phyloP scores from a whole-genome alignment of 805 yeast species.

The Candida wancherniae region DNA sequence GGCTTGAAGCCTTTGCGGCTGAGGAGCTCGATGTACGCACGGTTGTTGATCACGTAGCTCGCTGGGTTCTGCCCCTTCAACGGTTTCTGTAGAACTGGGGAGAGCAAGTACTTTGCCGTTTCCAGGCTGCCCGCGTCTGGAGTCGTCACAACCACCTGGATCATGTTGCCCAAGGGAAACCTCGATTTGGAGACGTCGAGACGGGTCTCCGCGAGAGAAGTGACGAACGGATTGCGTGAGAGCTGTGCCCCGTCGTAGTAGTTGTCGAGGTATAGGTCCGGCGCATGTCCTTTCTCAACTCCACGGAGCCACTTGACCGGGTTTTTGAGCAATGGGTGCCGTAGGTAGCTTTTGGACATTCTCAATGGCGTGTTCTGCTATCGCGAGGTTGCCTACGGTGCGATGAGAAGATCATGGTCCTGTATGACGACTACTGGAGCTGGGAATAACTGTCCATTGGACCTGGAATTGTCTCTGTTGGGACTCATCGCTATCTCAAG shows the following conservation, averaged over 20 bases:
- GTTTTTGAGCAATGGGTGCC: slow-evolving; percentile 28
- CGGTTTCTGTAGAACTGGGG: slow-evolving; percentile 18
- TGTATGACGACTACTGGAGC: too few relatives aligned
- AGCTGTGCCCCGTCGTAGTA: slow-evolving; percentile 18
- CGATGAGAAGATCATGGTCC: too few relatives aligned
- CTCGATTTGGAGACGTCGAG: slow-evolving; percentile 20
- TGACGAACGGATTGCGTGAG: slow-evolving; percentile 26
- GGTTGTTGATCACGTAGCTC: slow-evolving; percentile 23
- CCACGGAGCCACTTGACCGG: slow-evolving; percentile 26
- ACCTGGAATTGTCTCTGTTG: too few relatives aligned
- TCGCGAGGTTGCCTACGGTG: too few relatives aligned
- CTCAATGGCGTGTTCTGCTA: not conserved
- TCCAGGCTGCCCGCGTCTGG: not conserved
- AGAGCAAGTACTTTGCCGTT: too few relatives aligned
- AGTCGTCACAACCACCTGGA: slow-evolving; percentile 15
- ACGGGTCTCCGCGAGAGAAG: slow-evolving; percentile 21
- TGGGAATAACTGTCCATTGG: too few relatives aligned
- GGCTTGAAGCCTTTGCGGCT: slow-evolving; percentile 18
- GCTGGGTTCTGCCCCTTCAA: slow-evolving; percentile 18
- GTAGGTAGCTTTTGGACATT: slow-evolving; percentile 6
- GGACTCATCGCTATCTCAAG: too few relatives aligned
- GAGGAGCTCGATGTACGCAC: slow-evolving; percentile 18
- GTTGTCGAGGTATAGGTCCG: slow-evolving; percentile 15
- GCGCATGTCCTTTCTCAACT: slow-evolving; percentile 19
- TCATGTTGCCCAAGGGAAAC: slow-evolving; percentile 27